Evolutionary conservation across 75 land plant genomes (phyloP), one percentile per base, ranked within the genome.

Genomic region (Chamaecyparis obtusa): DNA sequence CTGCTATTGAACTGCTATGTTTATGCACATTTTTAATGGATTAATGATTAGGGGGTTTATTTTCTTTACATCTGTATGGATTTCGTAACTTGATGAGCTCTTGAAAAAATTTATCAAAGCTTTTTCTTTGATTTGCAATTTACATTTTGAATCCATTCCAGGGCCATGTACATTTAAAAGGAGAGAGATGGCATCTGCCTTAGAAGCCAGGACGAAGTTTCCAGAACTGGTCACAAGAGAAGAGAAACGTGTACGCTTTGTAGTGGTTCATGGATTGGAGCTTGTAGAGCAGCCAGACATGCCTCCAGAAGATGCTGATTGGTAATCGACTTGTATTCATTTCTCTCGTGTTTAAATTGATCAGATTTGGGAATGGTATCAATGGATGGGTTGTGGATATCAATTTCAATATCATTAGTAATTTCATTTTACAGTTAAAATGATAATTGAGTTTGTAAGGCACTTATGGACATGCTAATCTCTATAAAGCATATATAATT

Each of bases 241-340:
- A 84, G 99, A 97, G 87, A 98, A 98, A 89, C 95, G 99, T 85
- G 99, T 98, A 81, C 96, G 99, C 27, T 98, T 98, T 96, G 97
- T 98, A 27, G 99, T 98, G 2, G 95, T 98, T 35, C 98, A 98
- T 93, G 99, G 99, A 43, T 90, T 98, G 89, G 92, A 89, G 72
- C 93, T 98, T 87, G 94, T 94, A 49, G 99, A 98, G 72, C 97
- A 94, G 64, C 99, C 99, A 75, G 87, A 84, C 69, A 87, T 98
- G 87, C 32, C 91, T 46, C 85, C 89, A 43, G 96, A 93, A 80
- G 98, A 98, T 94, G 99, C 98, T 36, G 97, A 98, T 83, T 98
- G 99, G 99, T 98, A 89, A 3, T 11, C 32, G 7, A 10, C 19
- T 69, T 86, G 21, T 41, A n/a, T 46, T 46, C 5, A 2, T 81